Evolutionary conservation across 2,329 filamentous ascomycete genomes (phyloP).

Genomic region (Pestalotiopsis sp.): DNA sequence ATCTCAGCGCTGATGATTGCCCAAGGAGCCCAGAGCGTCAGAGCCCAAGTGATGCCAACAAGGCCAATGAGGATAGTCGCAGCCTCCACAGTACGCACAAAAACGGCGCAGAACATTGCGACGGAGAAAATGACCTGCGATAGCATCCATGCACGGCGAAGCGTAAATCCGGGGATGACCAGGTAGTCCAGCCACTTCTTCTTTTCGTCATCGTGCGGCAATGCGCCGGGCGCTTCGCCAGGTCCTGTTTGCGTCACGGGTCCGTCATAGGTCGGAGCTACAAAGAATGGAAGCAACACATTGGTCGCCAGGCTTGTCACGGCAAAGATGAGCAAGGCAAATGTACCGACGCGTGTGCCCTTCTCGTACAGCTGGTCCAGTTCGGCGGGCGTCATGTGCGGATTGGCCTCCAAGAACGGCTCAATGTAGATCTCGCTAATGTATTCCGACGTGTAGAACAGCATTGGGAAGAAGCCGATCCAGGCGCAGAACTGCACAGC

Average conservation of each 20-base stretch:
- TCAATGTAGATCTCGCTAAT: constrained; percentile 92
- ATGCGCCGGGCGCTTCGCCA: constrained; percentile 32
- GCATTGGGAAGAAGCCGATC: constrained; percentile 94
- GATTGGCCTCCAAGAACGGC: constrained; percentile 76
- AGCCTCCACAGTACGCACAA: constrained; percentile 70
- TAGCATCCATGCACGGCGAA: constrained; percentile 84
- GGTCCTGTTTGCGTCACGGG: constrained; percentile 32
- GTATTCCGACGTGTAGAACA: constrained; percentile 95
- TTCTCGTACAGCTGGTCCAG: constrained; percentile 81
- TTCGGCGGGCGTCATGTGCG: constrained; percentile 74
- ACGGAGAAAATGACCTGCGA: constrained; percentile 82
- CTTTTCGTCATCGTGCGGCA: constrained; percentile 34
- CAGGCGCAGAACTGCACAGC: constrained; percentile 83
- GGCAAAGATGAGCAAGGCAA: constrained; percentile 87
- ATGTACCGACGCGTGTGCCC: constrained; percentile 84
- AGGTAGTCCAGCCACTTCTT: constrained; percentile 60
- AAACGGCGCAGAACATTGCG: constrained; percentile 82
- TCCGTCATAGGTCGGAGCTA: constrained; percentile 76
- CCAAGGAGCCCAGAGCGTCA: constrained; percentile 93
- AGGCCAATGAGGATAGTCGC: constrained; percentile 80
- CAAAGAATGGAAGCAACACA: constrained; percentile 81
- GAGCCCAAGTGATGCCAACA: constrained; percentile 88
- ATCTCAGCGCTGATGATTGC: constrained; percentile 95
- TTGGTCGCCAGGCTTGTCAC: constrained; percentile 82
- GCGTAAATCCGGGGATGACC: constrained; percentile 80